Conservation (phyloP, 768 basidiomycete species). For the Termitomyces sp. region DNA sequence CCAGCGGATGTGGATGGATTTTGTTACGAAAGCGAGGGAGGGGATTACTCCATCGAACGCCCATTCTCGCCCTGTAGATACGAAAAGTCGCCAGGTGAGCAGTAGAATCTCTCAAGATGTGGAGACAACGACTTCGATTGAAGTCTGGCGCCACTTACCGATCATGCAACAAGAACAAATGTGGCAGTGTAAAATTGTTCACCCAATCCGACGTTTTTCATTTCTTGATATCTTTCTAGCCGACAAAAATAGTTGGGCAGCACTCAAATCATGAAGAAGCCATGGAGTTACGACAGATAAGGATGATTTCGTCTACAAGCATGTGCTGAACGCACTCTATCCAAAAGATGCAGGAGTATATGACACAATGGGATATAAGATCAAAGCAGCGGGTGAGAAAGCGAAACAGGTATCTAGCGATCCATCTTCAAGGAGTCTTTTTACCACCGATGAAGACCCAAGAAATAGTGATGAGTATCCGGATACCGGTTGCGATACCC, state of each 20-base stretch:
- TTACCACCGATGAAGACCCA: conserved; percentile 65
- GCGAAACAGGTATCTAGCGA: background rate
- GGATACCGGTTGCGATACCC: conserved; percentile 62
- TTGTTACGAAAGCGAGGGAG: background rate
- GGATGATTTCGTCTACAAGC: background rate
- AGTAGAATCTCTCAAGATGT: background rate
- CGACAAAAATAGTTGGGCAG: background rate
- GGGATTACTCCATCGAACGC: background rate
- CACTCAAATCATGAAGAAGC: background rate
- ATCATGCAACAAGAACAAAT: background rate
- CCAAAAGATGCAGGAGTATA: background rate
- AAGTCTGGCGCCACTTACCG: background rate
- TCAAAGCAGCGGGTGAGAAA: background rate
- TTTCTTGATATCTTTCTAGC: background rate
- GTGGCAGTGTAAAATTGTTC: background rate
- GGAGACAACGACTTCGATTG: too few relatives aligned
- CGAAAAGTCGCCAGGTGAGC: background rate
- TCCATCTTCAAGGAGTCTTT: background rate
- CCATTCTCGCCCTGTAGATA: background rate
- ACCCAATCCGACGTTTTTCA: background rate
- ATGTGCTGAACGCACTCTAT: background rate
- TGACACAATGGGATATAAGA: background rate
- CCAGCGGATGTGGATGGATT: background rate
- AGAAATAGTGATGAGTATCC: conserved; percentile 54
- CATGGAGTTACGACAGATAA: background rate